Conservation (phyloP, 2,329 filamentous ascomycete species). For the Venturia oleaginea region DNA sequence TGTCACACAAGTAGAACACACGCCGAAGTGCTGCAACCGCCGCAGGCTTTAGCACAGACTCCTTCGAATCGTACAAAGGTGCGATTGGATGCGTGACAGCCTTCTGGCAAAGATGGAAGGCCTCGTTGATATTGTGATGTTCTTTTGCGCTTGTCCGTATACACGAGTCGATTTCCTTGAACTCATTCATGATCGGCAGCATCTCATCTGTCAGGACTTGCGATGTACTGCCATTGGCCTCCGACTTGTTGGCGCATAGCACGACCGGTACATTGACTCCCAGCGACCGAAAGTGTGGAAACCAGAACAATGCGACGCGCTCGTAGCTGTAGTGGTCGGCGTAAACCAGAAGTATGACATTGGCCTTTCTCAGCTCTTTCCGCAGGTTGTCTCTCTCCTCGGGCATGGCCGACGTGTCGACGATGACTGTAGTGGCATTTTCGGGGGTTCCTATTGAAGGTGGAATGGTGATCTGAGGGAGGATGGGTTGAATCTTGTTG, state of each 20-base stretch:
- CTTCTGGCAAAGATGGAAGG: slow-evolving; percentile 97
- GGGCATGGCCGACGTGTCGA: slow-evolving; percentile 91
- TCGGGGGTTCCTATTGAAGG: slow-evolving; percentile 88
- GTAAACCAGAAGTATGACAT: slow-evolving; percentile 94
- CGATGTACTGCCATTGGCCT: slow-evolving; percentile 65
- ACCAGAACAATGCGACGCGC: slow-evolving; percentile 92
- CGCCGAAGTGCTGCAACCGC: slow-evolving; percentile 78
- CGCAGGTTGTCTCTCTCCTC: slow-evolving; percentile 85
- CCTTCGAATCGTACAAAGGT: slow-evolving; percentile 93
- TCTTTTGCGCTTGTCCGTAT: slow-evolving; percentile 89
- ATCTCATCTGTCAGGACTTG: slow-evolving; percentile 95
- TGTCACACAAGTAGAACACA: slow-evolving; percentile 93
- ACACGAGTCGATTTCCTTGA: slow-evolving; percentile 97
- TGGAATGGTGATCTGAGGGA: slow-evolving; percentile 91
- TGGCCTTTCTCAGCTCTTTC: slow-evolving; percentile 92
- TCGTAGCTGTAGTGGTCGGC: slow-evolving; percentile 99
- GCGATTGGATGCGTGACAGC: slow-evolving; percentile 96
- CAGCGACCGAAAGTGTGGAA: slow-evolving; percentile 93
- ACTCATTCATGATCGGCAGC: slow-evolving; percentile 96
- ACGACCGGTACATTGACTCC: slow-evolving; percentile 99
- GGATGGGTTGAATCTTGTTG: slow-evolving; percentile 87
- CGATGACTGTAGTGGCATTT: slow-evolving; percentile 93
- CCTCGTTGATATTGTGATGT: slow-evolving; percentile 85
- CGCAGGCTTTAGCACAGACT: slow-evolving; percentile 73
- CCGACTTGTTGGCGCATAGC: slow-evolving; percentile 95